Percentiles rank a stretch among this genome's conserved stretches.
Conservation (phyloP, 1,284 basidiomycete genomes). For the Fomitopsis schrenkii region DNA sequence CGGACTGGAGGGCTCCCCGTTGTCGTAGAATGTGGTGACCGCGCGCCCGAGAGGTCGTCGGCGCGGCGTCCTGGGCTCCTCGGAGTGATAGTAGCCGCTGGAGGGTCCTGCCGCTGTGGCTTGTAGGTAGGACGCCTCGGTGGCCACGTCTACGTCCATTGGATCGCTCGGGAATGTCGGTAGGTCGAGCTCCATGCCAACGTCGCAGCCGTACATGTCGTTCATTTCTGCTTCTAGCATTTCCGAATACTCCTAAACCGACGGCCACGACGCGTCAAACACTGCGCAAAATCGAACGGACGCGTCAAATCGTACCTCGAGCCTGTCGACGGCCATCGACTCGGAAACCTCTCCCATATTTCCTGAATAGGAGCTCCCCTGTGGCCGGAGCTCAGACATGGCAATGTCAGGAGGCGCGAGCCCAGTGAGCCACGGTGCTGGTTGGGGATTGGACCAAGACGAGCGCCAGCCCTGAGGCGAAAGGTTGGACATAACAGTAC, state of each 20-base stretch:
- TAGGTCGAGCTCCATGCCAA: background rate
- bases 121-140: background rate
- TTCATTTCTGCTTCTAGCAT: background rate
- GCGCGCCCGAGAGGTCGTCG: background rate
- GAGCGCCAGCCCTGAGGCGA: background rate
- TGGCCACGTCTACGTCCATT: background rate
- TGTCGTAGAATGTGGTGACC: background rate
- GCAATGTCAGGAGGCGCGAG: too few species aligned
- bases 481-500: background rate
- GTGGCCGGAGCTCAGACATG: background rate
- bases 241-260: background rate
- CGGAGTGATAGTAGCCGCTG: background rate
- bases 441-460: background rate
- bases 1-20: background rate
- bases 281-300: background rate
- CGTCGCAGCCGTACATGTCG: background rate
- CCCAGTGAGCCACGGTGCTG: background rate
- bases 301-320: background rate
- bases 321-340: background rate
- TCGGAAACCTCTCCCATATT: background rate
- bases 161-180: background rate
- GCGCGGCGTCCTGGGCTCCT: background rate
- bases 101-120: background rate
- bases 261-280: constrained; percentile 1
- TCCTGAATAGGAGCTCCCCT: background rate